Evolutionary conservation across 352 stramenopile species (phyloP).

Genomic region (Phytophthora hibernalis): DNA sequence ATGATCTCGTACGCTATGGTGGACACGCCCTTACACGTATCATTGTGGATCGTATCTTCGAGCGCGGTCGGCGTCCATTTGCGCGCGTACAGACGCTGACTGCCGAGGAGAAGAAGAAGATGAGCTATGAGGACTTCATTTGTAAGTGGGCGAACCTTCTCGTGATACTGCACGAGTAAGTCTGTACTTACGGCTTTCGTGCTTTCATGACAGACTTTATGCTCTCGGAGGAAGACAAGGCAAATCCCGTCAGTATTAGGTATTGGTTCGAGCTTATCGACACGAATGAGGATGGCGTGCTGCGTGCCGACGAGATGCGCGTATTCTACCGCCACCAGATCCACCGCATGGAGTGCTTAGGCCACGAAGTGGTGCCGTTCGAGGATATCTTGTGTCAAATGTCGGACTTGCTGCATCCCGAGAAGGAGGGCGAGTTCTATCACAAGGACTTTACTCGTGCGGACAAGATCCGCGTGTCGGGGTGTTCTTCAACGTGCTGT

Average conservation of each 20-base stretch:
- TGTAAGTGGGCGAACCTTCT: slow-evolving; percentile 49
- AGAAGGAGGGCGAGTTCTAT: slow-evolving; percentile 80
- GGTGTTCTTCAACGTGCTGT: slow-evolving; percentile 99
- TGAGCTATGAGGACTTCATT: slow-evolving; percentile 93
- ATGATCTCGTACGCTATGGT: slow-evolving; percentile 88
- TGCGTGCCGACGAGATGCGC: slow-evolving; percentile 97
- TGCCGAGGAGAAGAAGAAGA: slow-evolving; percentile 87
- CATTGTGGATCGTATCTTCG: slow-evolving; percentile 91
- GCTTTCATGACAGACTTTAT: slow-evolving; percentile 92
- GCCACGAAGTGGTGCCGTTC: slow-evolving; percentile 98
- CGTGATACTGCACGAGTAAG: not conserved
- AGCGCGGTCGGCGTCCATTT: slow-evolving; percentile 82
- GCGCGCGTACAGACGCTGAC: slow-evolving; percentile 80
- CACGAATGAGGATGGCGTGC: slow-evolving; percentile 96
- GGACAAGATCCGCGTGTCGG: slow-evolving; percentile 92
- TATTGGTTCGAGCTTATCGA: slow-evolving; percentile 99
- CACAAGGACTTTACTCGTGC: slow-evolving; percentile 82
- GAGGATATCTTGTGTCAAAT: slow-evolving; percentile 99
- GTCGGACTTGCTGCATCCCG: slow-evolving; percentile 89
- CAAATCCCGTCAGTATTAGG: slow-evolving; percentile 94
- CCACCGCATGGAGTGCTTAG: slow-evolving; percentile 98
- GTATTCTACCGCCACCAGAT: slow-evolving; percentile 95
- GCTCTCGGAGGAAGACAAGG: slow-evolving; percentile 99
- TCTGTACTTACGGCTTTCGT: slow-evolving; percentile 1
- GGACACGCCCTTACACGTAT: slow-evolving; percentile 85